These are phyloP conservation scores for Abortiporus biennis DNA, from an alignment of 1,284 basidiomycete genomes.

Conservation along the genomic window DNA sequence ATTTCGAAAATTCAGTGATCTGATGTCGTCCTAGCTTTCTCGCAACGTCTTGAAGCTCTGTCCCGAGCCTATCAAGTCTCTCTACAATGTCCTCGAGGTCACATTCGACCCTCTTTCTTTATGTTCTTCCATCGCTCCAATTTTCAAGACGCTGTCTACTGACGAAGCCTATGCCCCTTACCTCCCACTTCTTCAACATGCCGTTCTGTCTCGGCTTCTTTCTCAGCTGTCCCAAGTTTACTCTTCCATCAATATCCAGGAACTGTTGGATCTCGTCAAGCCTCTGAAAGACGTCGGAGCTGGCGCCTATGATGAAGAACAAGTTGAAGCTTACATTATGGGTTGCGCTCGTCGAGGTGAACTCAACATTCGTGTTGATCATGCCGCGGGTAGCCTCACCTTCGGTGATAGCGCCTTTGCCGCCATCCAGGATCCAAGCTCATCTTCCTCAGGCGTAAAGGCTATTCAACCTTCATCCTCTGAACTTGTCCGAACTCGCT, in stretches of 20 bases:
- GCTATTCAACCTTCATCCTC: slow-evolving; percentile 65
- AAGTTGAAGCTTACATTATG: slow-evolving; percentile 91
- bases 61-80: slow-evolving; percentile 66
- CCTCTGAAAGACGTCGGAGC: slow-evolving; percentile 63
- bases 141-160: slow-evolving; percentile 63
- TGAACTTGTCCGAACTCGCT: slow-evolving; percentile 69
- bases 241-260: slow-evolving; percentile 78
- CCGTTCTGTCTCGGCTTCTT: slow-evolving; percentile 91
- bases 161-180: slow-evolving; percentile 70
- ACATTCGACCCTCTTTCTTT: slow-evolving; percentile 94
- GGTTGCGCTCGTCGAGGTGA: slow-evolving; percentile 88
- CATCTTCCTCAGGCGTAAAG: slow-evolving; percentile 30
- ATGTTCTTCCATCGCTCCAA: slow-evolving; percentile 77
- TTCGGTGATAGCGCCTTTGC: slow-evolving; percentile 79
- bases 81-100: slow-evolving; percentile 91
- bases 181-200: slow-evolving; percentile 86
- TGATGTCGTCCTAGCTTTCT: slow-evolving; percentile 34
- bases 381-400: slow-evolving; percentile 79
- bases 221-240: slow-evolving; percentile 94
- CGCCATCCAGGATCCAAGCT: slow-evolving; percentile 40
- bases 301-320: slow-evolving; percentile 58
- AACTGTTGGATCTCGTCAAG: slow-evolving; percentile 71
- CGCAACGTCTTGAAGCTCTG: slow-evolving; percentile 86
- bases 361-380: slow-evolving; percentile 86
- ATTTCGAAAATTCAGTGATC: neutral